Percentiles rank a stretch among this genome's conserved stretches.
phyloP scores from a whole-genome alignment of 2,329 filamentous ascomycete genomes.

The Paraphaeosphaeria minitans region DNA sequence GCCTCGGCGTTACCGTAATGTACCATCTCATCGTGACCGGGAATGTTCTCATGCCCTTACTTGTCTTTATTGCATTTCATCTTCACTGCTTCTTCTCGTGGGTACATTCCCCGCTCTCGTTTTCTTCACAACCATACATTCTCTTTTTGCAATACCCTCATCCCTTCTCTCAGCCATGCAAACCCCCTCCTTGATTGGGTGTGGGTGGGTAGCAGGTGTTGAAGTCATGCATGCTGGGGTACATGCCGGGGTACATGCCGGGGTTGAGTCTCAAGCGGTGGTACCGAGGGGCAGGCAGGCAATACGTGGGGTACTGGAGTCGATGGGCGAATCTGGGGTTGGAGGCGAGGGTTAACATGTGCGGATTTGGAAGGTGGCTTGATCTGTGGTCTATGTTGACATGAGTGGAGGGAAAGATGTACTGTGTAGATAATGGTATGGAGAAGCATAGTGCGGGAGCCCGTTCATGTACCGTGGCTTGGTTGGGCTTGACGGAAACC shows the following conservation, averaged over 20 bases:
- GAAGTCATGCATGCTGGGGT: neutral
- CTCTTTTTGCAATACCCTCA: neutral
- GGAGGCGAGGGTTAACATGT: too few species aligned
- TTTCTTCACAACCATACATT: neutral
- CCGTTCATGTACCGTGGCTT: too few species aligned
- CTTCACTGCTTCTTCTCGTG: neutral
- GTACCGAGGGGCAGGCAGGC: neutral
- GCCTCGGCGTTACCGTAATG: neutral
- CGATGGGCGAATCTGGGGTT: too few species aligned
- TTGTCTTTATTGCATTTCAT: neutral
- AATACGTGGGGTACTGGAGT: neutral
- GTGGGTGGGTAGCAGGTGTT: neutral
- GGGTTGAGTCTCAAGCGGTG: neutral
- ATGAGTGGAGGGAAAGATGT: too few species aligned
- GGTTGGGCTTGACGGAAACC: too few species aligned
- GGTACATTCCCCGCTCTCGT: too few species aligned
- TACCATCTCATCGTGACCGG: neutral
- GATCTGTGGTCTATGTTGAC: too few species aligned
- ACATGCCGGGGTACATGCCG: neutral
- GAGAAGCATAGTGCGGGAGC: too few species aligned
- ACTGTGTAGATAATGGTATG: too few species aligned
- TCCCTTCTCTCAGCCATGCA: neutral
- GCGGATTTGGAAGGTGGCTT: too few species aligned
- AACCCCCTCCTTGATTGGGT: conserved; percentile 18
- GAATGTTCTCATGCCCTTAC: neutral